These are phyloP conservation scores for Asterochloris sp. DNA, from an alignment of 139 green algal genomes.

Conservation along the genomic window DNA sequence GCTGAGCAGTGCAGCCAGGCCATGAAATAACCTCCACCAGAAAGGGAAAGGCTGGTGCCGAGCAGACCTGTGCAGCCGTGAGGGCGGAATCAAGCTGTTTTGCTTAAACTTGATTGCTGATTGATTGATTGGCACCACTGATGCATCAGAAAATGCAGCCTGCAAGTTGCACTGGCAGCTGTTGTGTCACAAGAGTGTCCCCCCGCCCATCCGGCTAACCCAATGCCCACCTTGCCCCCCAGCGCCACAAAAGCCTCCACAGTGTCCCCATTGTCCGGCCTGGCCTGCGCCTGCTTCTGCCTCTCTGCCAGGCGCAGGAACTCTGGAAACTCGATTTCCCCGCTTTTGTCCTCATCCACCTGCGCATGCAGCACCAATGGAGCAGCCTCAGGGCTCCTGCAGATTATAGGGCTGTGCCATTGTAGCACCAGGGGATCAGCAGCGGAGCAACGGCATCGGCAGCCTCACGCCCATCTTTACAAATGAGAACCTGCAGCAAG, in stretches of 20 bases:
- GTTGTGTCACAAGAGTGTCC: not conserved
- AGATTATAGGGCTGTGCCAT: too few relatives aligned
- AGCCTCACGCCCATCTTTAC: not conserved
- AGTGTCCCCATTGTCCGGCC: constrained; percentile 65
- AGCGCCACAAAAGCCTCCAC: constrained; percentile 81
- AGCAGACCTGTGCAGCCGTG: too few relatives aligned
- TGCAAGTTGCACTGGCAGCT: too few relatives aligned
- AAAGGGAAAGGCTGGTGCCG: too few relatives aligned
- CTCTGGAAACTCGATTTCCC: constrained; percentile 74
- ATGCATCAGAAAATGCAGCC: too few relatives aligned
- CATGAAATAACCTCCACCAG: too few relatives aligned
- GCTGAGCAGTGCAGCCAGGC: not conserved
- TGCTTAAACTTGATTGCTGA: too few relatives aligned
- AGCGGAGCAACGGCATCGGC: too few relatives aligned
- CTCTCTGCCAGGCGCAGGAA: constrained; percentile 75
- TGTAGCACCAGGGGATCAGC: not conserved
- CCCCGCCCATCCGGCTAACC: not conserved
- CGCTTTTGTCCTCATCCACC: constrained; percentile 68
- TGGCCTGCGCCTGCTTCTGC: constrained; percentile 58
- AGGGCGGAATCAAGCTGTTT: too few relatives aligned
- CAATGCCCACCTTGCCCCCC: constrained; percentile 56
- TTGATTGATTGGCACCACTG: too few relatives aligned
- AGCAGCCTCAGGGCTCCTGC: too few relatives aligned
- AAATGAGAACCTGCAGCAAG: not conserved
- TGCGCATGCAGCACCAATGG: constrained; percentile 18